Base-by-base conservation (phyloP, 163 green algal species). In the Chlamydomonas reinhardtii region DNA sequence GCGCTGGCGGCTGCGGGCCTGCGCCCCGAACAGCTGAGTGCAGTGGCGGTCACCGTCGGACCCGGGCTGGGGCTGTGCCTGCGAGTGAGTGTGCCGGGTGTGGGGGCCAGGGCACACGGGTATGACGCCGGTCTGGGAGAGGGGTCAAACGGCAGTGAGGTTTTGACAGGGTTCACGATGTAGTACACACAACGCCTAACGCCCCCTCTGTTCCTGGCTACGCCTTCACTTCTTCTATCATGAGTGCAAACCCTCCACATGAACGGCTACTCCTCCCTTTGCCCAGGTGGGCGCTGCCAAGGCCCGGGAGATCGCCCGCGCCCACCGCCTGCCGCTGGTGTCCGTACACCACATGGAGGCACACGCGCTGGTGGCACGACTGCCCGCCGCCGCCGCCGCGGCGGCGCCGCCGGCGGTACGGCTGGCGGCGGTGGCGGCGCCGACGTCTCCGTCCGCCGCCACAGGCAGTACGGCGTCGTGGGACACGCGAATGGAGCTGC, bases 291-390 rank as follows among this genome's bases (percentile, higher is more conserved):
- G 97, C 29, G 95, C 97, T n/a, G 75, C 84, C 31, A 98, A 99
- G 89, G 98, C 98, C 32, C 89, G 92, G 35, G 68, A 90, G 22
- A 81, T 99, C 16, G 93, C 96, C 8, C 79, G 88, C 2, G 22
- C 80, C 32, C 87, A 96, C 86, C 43, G 79, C 4, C 76, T 99
- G 27, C 95, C 95, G 9, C 85, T 99, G 0, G 90, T 99, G 16
- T 90, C 91, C 4, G 94, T 99, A 31, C 98, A 99, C 82, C 98
- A 99, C 92, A 99, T 99, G 97, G 98, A 99, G 91, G 98, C 98
- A 11, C 98, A 99, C 86, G 96, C 96, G 2, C 90, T 99, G 48
- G 93, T 99, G 66, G 94, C 95, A 0, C 87, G 94, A 2, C 77
- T 78, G 20, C 86, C 82, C 25, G 66, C 80, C 0, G 83, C 68